These are phyloP conservation scores for Gymnopilus dilepis DNA, from an alignment of 768 basidiomycete genomes.

Conservation along the genomic window DNA sequence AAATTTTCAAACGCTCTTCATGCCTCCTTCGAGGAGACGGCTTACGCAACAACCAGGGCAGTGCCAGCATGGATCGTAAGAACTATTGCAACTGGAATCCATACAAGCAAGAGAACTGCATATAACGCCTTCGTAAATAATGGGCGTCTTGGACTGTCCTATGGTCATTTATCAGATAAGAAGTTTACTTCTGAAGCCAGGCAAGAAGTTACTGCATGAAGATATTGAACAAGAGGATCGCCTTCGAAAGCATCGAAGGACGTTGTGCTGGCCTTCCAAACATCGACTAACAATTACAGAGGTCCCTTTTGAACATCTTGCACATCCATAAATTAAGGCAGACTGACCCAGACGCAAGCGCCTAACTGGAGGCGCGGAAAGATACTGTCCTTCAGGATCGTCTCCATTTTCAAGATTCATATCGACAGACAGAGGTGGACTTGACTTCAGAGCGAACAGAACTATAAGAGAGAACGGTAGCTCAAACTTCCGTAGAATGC, in stretches of 20 bases:
- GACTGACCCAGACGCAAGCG: slow-evolving; percentile 7
- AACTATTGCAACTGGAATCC: slow-evolving; percentile 27
- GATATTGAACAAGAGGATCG: slow-evolving; percentile 25
- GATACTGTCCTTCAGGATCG: not conserved
- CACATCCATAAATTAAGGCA: not conserved
- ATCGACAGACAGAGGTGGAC: not conserved
- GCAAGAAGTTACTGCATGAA: slow-evolving; percentile 15
- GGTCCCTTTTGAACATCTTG: not conserved
- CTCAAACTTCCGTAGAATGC: too few species aligned
- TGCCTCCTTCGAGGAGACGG: not conserved
- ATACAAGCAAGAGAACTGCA: slow-evolving; percentile 13
- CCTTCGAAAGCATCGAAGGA: slow-evolving; percentile 26
- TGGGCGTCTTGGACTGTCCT: not conserved
- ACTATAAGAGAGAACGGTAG: too few species aligned
- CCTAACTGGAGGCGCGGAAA: not conserved
- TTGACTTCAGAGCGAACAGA: too few species aligned
- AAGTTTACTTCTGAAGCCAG: not conserved
- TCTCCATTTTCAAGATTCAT: not conserved
- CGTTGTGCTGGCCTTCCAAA: slow-evolving; percentile 29
- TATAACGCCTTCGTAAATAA: not conserved
- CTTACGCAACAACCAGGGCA: slow-evolving; percentile 31
- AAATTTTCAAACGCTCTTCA: not conserved
- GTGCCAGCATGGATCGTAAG: slow-evolving; percentile 31
- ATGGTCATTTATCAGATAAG: not conserved
- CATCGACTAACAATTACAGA: slow-evolving; percentile 21